Conservation (phyloP, 495 filamentous ascomycete genomes). For the Rusavskia elegans region DNA sequence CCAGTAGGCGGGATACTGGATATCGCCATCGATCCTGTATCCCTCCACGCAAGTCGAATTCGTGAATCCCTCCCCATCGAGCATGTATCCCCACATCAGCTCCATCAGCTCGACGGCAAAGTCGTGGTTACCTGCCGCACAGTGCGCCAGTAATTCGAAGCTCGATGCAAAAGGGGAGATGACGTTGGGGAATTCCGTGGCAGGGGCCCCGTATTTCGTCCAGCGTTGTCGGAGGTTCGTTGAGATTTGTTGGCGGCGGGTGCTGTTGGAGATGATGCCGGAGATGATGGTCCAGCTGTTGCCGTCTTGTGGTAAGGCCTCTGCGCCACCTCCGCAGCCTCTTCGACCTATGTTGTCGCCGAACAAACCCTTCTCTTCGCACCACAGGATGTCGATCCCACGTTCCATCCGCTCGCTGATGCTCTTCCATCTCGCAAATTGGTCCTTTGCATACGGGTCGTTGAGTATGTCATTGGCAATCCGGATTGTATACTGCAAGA, state of each 20-base stretch:
- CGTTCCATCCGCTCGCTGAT: neutral
- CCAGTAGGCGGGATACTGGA: slow-evolving; percentile 41
- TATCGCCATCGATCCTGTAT: slow-evolving; percentile 35
- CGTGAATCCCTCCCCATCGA: slow-evolving; percentile 43
- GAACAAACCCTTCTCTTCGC: slow-evolving; percentile 14
- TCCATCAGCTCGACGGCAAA: slow-evolving; percentile 40
- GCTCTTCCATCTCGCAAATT: neutral
- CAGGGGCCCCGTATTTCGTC: slow-evolving; percentile 41
- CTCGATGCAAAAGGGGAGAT: slow-evolving; percentile 45
- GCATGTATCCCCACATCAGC: slow-evolving; percentile 45
- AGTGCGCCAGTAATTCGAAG: slow-evolving; percentile 45
- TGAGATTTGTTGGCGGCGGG: slow-evolving; percentile 22
- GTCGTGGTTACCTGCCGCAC: slow-evolving; percentile 25
- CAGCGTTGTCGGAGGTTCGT: slow-evolving; percentile 33
- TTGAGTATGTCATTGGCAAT: slow-evolving; percentile 11
- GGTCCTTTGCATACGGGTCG: neutral
- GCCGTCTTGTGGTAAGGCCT: slow-evolving; percentile 32
- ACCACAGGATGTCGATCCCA: slow-evolving; percentile 16
- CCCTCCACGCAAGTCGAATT: slow-evolving; percentile 46
- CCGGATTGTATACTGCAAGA: slow-evolving; percentile 15
- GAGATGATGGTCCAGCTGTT: slow-evolving; percentile 26
- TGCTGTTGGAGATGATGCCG: slow-evolving; percentile 20
- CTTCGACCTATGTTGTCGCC: slow-evolving; percentile 16
- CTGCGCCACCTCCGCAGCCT: slow-evolving; percentile 7
- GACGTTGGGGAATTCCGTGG: slow-evolving; percentile 39